phyloP scores from a whole-genome alignment of 192 early-diverging fungal genomes.

The Podochytrium sp. region DNA sequence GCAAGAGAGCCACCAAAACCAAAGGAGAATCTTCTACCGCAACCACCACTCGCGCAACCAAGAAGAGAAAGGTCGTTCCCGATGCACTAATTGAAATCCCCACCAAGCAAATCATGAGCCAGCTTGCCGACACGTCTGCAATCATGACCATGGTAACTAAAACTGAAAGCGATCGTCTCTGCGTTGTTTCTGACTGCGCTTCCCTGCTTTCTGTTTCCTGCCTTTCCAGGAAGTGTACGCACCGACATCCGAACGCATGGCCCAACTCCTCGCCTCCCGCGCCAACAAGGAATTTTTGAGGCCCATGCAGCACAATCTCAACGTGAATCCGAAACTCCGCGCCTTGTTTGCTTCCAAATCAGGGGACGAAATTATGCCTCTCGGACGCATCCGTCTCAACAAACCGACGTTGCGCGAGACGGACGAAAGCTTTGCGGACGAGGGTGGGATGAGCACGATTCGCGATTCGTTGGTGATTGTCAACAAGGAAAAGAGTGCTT shows the following conservation, averaged over 20 bases:
- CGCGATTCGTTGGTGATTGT: neutral
- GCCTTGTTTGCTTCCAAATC: neutral
- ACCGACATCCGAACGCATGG: neutral
- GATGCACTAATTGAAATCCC: conserved; percentile 74
- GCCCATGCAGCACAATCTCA: neutral
- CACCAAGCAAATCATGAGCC: conserved; percentile 49
- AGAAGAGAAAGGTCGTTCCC: conserved; percentile 60
- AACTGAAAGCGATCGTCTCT: no score
- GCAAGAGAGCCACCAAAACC: neutral
- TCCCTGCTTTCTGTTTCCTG: neutral
- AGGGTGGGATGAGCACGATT: neutral
- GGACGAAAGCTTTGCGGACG: no score
- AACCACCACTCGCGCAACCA: neutral
- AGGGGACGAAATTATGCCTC: neutral
- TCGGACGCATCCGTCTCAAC: neutral
- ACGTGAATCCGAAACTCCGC: neutral
- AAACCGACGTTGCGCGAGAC: neutral
- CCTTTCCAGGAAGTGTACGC: neutral
- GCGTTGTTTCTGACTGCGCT: no score
- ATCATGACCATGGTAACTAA: conserved; percentile 36
- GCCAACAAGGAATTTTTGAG: conserved; percentile 5
- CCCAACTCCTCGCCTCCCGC: neutral
- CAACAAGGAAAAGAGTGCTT: conserved; percentile 4
- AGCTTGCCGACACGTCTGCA: conserved; percentile 62
- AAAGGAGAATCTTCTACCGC: neutral